Evolutionary conservation across 2,329 filamentous ascomycete genomes (phyloP).

Genomic region (Colletotrichum liriopes): DNA sequence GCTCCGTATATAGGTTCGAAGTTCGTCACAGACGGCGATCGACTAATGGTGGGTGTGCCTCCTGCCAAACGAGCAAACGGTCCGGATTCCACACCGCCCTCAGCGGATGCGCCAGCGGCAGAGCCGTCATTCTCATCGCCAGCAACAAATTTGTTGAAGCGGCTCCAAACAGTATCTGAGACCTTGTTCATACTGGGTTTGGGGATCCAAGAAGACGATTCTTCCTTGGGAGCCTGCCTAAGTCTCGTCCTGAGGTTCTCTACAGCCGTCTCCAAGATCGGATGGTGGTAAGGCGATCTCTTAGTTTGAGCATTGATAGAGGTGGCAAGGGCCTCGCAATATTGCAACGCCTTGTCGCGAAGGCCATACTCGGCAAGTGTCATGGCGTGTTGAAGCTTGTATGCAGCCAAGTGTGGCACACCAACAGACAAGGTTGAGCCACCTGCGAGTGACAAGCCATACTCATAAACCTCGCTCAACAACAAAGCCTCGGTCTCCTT

Average conservation of each 20-base stretch:
- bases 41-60: constrained; percentile 82
- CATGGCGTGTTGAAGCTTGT: constrained; percentile 92
- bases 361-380: constrained; percentile 87
- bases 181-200: constrained; percentile 98
- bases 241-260: constrained; percentile 89
- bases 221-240: constrained; percentile 87
- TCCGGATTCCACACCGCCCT: constrained; percentile 74
- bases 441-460: constrained; percentile 81
- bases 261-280: constrained; percentile 79
- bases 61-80: constrained; percentile 88
- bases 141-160: constrained; percentile 96
- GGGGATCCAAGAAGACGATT: constrained; percentile 88
- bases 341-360: constrained; percentile 87
- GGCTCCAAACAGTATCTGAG: constrained; percentile 89
- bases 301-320: constrained; percentile 87
- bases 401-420: constrained; percentile 87
- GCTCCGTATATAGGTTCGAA: constrained; percentile 81
- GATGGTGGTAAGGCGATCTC: constrained; percentile 89
- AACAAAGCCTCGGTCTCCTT: constrained; percentile 89
- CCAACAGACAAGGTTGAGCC: constrained; percentile 65
- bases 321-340: constrained; percentile 87
- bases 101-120: constrained; percentile 70
- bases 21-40: constrained; percentile 78
- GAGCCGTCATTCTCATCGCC: constrained; percentile 85
- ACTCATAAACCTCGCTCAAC: constrained; percentile 97